These are phyloP conservation scores for Solanum paucissectum DNA, from an alignment of 257 asterid species.

Conservation along the genomic window DNA sequence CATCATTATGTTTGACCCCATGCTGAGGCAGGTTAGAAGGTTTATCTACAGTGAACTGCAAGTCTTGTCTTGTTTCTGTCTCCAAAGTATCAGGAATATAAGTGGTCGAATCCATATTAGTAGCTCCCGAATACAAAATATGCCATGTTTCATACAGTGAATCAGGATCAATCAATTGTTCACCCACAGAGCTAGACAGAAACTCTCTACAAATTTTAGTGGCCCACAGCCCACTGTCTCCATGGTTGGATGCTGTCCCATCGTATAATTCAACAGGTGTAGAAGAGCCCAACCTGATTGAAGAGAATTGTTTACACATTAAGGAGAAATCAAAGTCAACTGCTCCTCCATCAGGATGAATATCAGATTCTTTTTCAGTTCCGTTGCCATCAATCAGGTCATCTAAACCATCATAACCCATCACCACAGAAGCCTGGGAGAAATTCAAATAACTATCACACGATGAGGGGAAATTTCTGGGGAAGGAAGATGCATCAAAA, in stretches of 20 bases:
- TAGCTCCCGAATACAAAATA: constrained; percentile 25
- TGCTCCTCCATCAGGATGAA: constrained; percentile 22
- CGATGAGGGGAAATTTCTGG: not conserved
- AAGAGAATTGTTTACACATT: constrained; percentile 60
- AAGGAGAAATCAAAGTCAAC: constrained; percentile 45
- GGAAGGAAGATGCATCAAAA: not conserved
- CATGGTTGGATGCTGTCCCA: constrained; percentile 32
- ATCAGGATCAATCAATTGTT: constrained; percentile 43
- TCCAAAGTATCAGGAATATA: constrained; percentile 26
- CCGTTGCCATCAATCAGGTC: constrained; percentile 35
- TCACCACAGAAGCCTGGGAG: constrained; percentile 53
- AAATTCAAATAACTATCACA: constrained; percentile 7
- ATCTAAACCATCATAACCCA: constrained; percentile 56
- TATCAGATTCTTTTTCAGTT: constrained; percentile 24
- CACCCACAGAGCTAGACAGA: constrained; percentile 33
- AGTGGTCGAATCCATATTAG: constrained; percentile 14
- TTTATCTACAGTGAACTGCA: constrained; percentile 19
- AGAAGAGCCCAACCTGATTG: constrained; percentile 57
- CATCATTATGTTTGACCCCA: constrained; percentile 21
- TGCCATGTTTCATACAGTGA: constrained; percentile 25
- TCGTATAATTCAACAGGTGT: constrained; percentile 66
- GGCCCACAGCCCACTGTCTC: constrained; percentile 27
- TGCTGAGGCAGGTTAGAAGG: constrained; percentile 19
- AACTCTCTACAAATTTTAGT: constrained; percentile 46
- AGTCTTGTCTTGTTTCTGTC: constrained; percentile 21